Percentiles rank a stretch among this genome's conserved stretches.
Evolutionary conservation across 192 early-diverging fungal genomes (phyloP).

Genomic region (Rhizoclosmatium globosum): DNA sequence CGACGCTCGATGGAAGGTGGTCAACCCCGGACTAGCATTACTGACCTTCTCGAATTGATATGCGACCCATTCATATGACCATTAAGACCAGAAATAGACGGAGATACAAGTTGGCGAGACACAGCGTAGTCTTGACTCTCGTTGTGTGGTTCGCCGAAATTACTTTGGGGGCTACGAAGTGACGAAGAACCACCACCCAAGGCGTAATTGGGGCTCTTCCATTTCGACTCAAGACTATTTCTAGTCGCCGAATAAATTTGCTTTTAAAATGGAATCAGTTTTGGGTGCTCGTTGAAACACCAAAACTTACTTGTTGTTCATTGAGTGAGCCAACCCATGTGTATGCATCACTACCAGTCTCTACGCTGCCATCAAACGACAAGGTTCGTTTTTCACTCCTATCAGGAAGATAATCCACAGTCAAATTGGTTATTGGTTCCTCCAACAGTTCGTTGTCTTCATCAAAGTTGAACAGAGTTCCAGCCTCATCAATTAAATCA

Average conservation of each 20-base stretch:
- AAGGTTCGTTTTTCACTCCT: background rate
- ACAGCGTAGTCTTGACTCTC: background rate
- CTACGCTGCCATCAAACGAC: slow-evolving; percentile 24
- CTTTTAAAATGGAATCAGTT: background rate
- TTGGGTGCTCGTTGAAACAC: background rate
- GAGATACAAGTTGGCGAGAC: background rate
- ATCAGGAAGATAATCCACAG: background rate
- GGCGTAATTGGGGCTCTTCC: slow-evolving; percentile 11
- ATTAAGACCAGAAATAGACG: background rate
- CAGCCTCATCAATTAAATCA: slow-evolving; percentile 13
- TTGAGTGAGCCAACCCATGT: slow-evolving; percentile 28
- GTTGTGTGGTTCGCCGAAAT: background rate
- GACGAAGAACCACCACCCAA: background rate
- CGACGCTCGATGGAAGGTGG: background rate
- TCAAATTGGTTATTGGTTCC: background rate
- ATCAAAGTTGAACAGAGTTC: slow-evolving; percentile 28
- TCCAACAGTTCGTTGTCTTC: slow-evolving; percentile 4
- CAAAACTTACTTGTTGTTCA: slow-evolving; percentile 8
- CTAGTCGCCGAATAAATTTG: background rate
- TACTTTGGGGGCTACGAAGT: background rate
- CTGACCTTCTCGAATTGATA: background rate
- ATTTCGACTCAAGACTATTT: slow-evolving; percentile 25
- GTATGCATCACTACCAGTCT: slow-evolving; percentile 16
- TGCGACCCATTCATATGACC: too few relatives aligned
- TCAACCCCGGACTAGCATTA: slow-evolving; percentile 8